A percentile compares a stretch with the other conserved stretches of the same genome.
Evolutionary conservation across 2,329 filamentous ascomycete species (phyloP).

Genomic region (Calonectria hawksworthii): DNA sequence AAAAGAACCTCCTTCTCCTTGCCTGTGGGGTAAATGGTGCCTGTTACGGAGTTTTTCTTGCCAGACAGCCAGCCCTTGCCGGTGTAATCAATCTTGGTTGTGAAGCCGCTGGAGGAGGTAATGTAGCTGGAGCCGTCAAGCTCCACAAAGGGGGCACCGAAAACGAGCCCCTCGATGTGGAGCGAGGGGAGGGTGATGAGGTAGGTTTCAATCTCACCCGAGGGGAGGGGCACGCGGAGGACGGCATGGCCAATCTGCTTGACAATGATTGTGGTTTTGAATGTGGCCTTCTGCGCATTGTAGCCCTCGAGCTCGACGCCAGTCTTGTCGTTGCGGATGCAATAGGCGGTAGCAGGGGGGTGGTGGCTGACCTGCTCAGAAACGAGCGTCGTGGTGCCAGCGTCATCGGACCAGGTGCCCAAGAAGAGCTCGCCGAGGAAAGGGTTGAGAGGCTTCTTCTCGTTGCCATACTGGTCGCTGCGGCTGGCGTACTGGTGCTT

Average conservation of each 20-base stretch:
- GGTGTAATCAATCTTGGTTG: constrained; percentile 91
- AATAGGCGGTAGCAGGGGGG: constrained; percentile 94
- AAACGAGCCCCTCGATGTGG: constrained; percentile 94
- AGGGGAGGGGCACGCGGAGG: constrained; percentile 74
- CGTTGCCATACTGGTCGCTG: constrained; percentile 86
- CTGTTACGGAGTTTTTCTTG: constrained; percentile 93
- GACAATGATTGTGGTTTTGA: constrained; percentile 93
- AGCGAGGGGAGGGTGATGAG: constrained; percentile 92
- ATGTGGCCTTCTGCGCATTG: constrained; percentile 96
- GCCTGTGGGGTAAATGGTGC: constrained; percentile 78
- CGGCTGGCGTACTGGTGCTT: constrained; percentile 85
- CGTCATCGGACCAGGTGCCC: constrained; percentile 87
- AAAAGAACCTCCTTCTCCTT: constrained; percentile 82
- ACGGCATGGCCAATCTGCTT: constrained; percentile 95
- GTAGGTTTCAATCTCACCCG: constrained; percentile 74
- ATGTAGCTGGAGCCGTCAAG: constrained; percentile 90
- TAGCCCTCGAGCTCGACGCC: constrained; percentile 88
- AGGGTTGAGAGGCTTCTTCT: constrained; percentile 98
- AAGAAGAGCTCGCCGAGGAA: constrained; percentile 96
- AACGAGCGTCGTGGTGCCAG: constrained; percentile 86
- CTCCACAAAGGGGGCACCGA: constrained; percentile 89
- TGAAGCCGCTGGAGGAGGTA: constrained; percentile 86
- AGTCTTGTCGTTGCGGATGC: constrained; percentile 87
- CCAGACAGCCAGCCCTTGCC: constrained; percentile 95
- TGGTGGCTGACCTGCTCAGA: constrained; percentile 98